These are phyloP conservation scores for Kandelia obovata DNA, from an alignment of 345 rosid species.

Conservation along the genomic window DNA sequence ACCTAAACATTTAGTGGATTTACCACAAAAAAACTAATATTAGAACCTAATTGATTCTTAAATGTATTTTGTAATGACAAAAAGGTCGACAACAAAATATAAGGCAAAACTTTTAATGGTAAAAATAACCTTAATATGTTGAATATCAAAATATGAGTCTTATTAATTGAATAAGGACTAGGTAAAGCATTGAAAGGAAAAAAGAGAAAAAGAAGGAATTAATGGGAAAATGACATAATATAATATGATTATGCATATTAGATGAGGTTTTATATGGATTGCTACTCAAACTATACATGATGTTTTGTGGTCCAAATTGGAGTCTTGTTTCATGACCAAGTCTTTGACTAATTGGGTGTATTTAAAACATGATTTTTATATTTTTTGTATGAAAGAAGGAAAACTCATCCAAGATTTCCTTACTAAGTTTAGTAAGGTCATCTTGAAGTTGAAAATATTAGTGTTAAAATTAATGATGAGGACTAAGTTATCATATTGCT, in stretches of 20 bases:
- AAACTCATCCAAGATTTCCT: not conserved
- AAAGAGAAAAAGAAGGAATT: too few relatives aligned
- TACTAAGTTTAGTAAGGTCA: not conserved
- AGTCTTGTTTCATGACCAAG: not conserved
- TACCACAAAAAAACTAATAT: too few relatives aligned
- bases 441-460: not conserved
- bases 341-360: not conserved
- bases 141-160: too few relatives aligned
- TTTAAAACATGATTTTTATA: not conserved
- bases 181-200: too few relatives aligned
- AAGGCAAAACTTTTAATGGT: too few relatives aligned
- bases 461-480: not conserved
- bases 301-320: not conserved
- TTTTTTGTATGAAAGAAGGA: not conserved
- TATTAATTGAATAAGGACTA: too few relatives aligned
- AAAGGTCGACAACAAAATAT: not conserved
- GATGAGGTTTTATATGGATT: not conserved
- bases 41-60: fast-evolving
- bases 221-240: too few relatives aligned
- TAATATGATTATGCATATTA: too few relatives aligned
- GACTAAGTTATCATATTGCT: not conserved
- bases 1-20: too few relatives aligned
- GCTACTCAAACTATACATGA: not conserved
- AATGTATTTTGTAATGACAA: too few relatives aligned
- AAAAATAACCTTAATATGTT: too few relatives aligned